Base-by-base conservation (phyloP, 768 basidiomycete genomes). In the Auricularia cornea region DNA sequence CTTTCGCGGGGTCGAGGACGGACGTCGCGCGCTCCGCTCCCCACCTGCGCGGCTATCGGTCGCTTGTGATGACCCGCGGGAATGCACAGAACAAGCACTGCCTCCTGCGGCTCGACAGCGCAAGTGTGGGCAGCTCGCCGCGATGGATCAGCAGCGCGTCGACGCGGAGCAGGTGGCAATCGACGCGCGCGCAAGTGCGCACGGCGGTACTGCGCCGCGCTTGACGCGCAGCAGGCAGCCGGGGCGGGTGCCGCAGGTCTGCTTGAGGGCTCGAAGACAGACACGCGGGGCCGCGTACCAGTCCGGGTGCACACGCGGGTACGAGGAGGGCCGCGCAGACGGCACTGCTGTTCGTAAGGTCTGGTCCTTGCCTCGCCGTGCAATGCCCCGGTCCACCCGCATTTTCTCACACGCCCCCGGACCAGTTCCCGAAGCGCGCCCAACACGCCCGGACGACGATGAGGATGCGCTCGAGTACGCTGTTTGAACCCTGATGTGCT, bases 31-130 rank as follows among this genome's bases (percentile, higher is more conserved):
- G n/a, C n/a, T n/a, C n/a, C n/a, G n/a, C n/a, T n/a, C 26, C 20
- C 54, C 12, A 10, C 54, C 10, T 26, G 4, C 54, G 44, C 20
- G 44, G 44, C 26, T 31, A 26, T 28, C 28, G 26, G 26, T 8
- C 23, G 28, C 54, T 57, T 57, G 20, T 48, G 26, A 26, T 57
- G 54, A 38, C 3, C 10, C 10, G 35, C 16, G 35, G 16, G n/a
- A 8, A 6, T 29, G 11, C 26, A 30, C 54, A 57, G 54, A 72
- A 76, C 11, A 78, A 79, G 68, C 71, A 78, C 23, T 77, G 79
- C 62, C 77, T 80, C 65, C 68, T 82, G 65, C 78, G 80, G 68
- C 68, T 82, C 66, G 81, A 83, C 66, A 70, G 70, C 32, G 70
- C 32, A 67, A 67, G 41, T 73, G 76, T 29, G 63, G 74, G 31